Evolutionary conservation across 257 asterid species (phyloP).

Genomic region (Parsonsia alboflavescens): DNA sequence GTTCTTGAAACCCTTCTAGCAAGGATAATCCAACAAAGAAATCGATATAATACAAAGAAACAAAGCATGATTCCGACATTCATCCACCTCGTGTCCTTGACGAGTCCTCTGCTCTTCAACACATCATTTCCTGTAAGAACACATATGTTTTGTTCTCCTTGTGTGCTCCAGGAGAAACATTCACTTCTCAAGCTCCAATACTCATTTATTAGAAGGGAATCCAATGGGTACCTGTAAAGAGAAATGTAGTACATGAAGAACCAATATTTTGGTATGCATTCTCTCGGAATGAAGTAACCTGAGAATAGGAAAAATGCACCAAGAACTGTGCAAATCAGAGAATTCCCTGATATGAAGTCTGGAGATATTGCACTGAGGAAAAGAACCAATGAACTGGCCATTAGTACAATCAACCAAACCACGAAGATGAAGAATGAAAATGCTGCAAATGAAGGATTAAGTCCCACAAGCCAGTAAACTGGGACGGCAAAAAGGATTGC

Average conservation of each 20-base stretch:
- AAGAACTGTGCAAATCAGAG: slow-evolving; percentile 70
- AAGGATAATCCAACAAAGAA: slow-evolving; percentile 71
- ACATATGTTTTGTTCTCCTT: slow-evolving; percentile 29
- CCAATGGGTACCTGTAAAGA: slow-evolving; percentile 79
- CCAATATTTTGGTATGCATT: slow-evolving; percentile 79
- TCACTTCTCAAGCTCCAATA: slow-evolving; percentile 61
- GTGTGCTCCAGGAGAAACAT: slow-evolving; percentile 46
- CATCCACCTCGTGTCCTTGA: slow-evolving; percentile 59
- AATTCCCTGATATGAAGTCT: slow-evolving; percentile 80
- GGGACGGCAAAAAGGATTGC: slow-evolving; percentile 75
- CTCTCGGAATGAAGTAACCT: slow-evolving; percentile 81
- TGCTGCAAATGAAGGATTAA: slow-evolving; percentile 66
- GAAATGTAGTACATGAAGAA: slow-evolving; percentile 83
- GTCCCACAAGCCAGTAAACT: slow-evolving; percentile 76
- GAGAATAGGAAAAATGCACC: slow-evolving; percentile 85
- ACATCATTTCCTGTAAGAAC: slow-evolving; percentile 70
- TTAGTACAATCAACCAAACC: slow-evolving; percentile 76
- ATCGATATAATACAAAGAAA: slow-evolving; percentile 59
- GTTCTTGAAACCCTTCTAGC: slow-evolving; percentile 64
- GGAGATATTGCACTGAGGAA: slow-evolving; percentile 77
- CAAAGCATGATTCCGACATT: slow-evolving; percentile 72
- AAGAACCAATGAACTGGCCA: slow-evolving; percentile 86
- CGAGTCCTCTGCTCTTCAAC: slow-evolving; percentile 69
- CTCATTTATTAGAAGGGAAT: slow-evolving; percentile 61
- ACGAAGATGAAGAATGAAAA: slow-evolving; percentile 53